A percentile compares a stretch with the other conserved stretches of the same genome.
These are phyloP conservation scores for Hypomyces rosellus DNA, from an alignment of 2,329 filamentous ascomycete species.

Conservation along the genomic window DNA sequence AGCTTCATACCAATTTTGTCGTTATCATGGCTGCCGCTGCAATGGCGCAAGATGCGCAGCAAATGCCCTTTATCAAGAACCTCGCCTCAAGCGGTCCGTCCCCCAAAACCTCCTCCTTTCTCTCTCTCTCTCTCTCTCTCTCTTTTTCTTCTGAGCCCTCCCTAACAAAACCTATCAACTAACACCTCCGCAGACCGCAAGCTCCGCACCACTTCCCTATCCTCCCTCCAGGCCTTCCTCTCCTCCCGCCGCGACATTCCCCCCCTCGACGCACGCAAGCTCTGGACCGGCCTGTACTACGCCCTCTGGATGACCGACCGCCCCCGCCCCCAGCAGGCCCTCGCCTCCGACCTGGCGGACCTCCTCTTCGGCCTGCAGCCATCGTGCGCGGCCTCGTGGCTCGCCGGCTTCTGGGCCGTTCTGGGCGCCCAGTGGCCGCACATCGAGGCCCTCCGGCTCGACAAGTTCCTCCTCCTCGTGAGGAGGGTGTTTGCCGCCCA, in stretches of 20 bases:
- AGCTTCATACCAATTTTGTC: not conserved
- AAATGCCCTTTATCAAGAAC: conserved; percentile 72
- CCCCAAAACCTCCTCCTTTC: not conserved
- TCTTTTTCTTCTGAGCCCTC: no score
- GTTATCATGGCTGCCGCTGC: conserved; percentile 26
- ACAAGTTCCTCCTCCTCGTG: conserved; percentile 87
- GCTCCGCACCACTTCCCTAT: conserved; percentile 69
- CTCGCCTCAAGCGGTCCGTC: conserved; percentile 74
- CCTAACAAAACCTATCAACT: not conserved
- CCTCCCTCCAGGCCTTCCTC: conserved; percentile 73
- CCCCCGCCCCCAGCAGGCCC: conserved; percentile 75
- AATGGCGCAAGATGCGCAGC: conserved; percentile 34
- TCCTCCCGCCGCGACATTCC: conserved; percentile 54
- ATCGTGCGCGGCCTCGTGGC: conserved; percentile 38
- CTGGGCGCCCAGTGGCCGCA: conserved; percentile 65
- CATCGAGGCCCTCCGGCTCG: conserved; percentile 71
- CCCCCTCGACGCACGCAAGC: conserved; percentile 69
- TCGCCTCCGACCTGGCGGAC: conserved; percentile 69
- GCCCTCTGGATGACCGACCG: conserved; percentile 92
- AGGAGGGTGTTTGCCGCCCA: conserved; percentile 70
- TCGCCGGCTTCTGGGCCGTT: conserved; percentile 65
- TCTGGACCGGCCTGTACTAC: conserved; percentile 95
- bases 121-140: no score
- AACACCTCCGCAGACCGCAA: conserved; percentile 56
- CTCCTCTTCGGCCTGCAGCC: conserved; percentile 54